Evolutionary conservation across 2,329 filamentous ascomycete genomes (phyloP).

Genomic region (Sclerotinia borealis): DNA sequence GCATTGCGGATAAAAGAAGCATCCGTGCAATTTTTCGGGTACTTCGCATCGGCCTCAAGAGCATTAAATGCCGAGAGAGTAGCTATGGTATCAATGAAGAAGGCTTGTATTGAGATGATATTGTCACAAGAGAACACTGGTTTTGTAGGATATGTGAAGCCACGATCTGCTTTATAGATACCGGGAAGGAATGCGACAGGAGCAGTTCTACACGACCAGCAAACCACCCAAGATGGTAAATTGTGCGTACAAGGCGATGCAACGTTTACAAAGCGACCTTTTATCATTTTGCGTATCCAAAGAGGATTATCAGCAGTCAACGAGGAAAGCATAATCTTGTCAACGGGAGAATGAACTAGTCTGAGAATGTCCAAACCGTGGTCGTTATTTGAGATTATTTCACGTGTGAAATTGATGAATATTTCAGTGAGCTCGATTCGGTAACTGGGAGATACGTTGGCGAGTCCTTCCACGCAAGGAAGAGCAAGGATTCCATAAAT

Average conservation of each 20-base stretch:
- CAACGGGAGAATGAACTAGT: neutral
- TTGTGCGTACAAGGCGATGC: neutral
- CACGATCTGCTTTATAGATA: neutral
- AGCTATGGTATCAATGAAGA: neutral
- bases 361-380: constrained; percentile 8
- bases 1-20: neutral
- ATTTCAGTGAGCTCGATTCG: constrained; percentile 1
- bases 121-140: neutral
- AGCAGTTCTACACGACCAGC: constrained; percentile 3
- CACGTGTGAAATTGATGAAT: constrained; percentile 1
- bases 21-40: neutral
- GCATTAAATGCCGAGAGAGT: constrained; percentile 5
- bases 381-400: constrained; percentile 7
- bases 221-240: constrained; percentile 6
- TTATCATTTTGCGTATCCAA: neutral
- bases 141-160: neutral
- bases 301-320: neutral
- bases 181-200: neutral
- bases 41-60: neutral
- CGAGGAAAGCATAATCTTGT: neutral
- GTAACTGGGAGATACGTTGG: neutral
- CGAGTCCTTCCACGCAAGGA: constrained; percentile 5
- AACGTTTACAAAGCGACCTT: neutral
- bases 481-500: constrained; percentile 11
- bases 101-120: neutral